Percentiles rank a stretch among this genome's conserved stretches.
phyloP scores from a whole-genome alignment of 148 eudicot species.

The Arctostaphylos glauca region DNA sequence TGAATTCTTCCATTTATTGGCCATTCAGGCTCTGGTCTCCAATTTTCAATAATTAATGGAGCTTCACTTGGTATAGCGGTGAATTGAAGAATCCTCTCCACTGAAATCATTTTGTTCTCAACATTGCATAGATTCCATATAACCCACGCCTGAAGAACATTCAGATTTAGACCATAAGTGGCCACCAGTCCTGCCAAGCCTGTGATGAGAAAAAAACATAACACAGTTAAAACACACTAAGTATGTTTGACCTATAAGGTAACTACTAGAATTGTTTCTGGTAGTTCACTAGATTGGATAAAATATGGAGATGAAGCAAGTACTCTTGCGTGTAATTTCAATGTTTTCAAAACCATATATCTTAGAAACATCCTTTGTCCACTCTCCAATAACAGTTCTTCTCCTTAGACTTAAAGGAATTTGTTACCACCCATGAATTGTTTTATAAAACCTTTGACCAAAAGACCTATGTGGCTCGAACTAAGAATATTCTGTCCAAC shows the following conservation, averaged over 20 bases:
- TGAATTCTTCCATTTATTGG: constrained; percentile 62
- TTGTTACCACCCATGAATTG: not conserved
- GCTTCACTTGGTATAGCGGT: constrained; percentile 70
- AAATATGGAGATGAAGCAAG: not conserved
- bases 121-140: constrained; percentile 97
- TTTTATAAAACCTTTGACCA: not conserved
- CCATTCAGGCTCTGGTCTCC: constrained; percentile 69
- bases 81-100: constrained; percentile 79
- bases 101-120: constrained; percentile 94
- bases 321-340: not conserved
- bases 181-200: constrained; percentile 91
- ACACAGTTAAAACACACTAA: too few species aligned
- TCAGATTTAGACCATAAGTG: constrained; percentile 78
- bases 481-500: not conserved
- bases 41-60: constrained; percentile 52
- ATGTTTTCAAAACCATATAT: not conserved
- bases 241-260: too few species aligned
- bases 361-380: not conserved
- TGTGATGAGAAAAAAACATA: constrained; percentile 19
- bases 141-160: constrained; percentile 87
- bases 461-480: not conserved
- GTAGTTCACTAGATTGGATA: too few species aligned
- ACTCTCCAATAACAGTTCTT: not conserved
- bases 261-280: too few species aligned
- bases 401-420: not conserved